Conservation (phyloP, 1,284 basidiomycete species). For the Singerocomus rubriflavus region DNA sequence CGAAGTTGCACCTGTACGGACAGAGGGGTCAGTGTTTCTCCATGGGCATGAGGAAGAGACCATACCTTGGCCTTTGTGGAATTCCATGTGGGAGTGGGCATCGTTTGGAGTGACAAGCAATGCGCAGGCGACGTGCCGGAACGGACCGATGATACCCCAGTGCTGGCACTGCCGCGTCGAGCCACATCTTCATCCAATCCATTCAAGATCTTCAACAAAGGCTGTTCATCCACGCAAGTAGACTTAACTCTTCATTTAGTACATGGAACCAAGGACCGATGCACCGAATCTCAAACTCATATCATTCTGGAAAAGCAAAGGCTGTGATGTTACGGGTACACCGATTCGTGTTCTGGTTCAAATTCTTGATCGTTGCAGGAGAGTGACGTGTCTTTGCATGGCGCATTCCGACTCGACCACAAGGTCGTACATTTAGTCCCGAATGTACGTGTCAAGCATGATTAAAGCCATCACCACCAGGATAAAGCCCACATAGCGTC, state of each 20-base stretch:
- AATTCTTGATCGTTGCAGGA: not conserved
- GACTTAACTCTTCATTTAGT: too few relatives aligned
- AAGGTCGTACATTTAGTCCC: not conserved
- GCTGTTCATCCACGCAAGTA: too few relatives aligned
- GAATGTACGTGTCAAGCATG: slow-evolving; percentile 2
- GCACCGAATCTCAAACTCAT: too few relatives aligned
- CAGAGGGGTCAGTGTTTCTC: slow-evolving; percentile 7
- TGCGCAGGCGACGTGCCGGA: slow-evolving; percentile 5
- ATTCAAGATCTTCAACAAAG: too few relatives aligned
- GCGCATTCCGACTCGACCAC: not conserved
- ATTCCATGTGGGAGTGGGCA: slow-evolving; percentile 59
- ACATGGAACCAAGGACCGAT: too few relatives aligned
- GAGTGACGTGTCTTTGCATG: slow-evolving; percentile 3
- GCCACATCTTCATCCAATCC: too few relatives aligned
- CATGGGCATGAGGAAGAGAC: not conserved
- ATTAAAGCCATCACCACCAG: slow-evolving; percentile 2
- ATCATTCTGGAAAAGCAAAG: too few relatives aligned
- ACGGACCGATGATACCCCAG: slow-evolving; percentile 11
- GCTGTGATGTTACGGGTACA: not conserved
- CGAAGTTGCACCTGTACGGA: slow-evolving; percentile 59
- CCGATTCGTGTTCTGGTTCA: too few relatives aligned
- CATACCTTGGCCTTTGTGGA: slow-evolving; percentile 68
- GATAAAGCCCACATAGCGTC: slow-evolving; percentile 11
- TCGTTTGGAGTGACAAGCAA: slow-evolving; percentile 25
- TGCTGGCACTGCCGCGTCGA: too few relatives aligned